Conservation (phyloP, 2,329 filamentous ascomycete species). For the Pseudocercospora pini-densiflorae region DNA sequence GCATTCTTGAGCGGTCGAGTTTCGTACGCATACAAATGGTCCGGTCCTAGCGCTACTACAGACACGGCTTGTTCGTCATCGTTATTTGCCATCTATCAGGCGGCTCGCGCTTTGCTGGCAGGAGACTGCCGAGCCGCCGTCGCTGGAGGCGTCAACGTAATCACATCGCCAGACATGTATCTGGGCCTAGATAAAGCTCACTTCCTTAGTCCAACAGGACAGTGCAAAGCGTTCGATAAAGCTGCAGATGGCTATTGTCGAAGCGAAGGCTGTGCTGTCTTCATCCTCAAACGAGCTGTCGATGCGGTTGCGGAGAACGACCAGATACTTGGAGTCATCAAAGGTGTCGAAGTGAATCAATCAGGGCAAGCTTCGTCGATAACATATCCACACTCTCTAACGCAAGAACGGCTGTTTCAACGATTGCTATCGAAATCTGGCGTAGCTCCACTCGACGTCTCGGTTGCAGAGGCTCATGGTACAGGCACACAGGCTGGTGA, state of each 20-base stretch:
- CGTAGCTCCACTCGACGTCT: conserved; percentile 13
- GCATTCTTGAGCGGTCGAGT: conserved; percentile 18
- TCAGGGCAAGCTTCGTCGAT: conserved; percentile 14
- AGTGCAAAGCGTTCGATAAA: conserved; percentile 40
- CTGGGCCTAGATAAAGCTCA: conserved; percentile 25
- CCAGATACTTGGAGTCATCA: conserved; percentile 38
- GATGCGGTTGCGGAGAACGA: conserved; percentile 45
- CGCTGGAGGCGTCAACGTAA: conserved; percentile 23
- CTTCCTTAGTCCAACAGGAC: conserved; percentile 27
- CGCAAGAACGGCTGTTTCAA: conserved; percentile 21
- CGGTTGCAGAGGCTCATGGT: conserved; percentile 19
- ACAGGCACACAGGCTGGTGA: conserved; percentile 32
- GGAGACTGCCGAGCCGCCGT: conserved; percentile 21
- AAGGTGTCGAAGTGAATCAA: conserved; percentile 45
- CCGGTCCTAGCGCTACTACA: conserved; percentile 16
- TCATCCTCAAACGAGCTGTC: conserved; percentile 41
- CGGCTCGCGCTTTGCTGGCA: conserved; percentile 7
- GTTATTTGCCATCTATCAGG: conserved; percentile 17
- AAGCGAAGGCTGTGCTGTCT: conserved; percentile 36
- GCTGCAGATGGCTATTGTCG: conserved; percentile 44
- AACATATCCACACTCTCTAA: conserved; percentile 21
- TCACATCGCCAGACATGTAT: conserved; percentile 23
- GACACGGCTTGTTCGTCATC: conserved; percentile 24
- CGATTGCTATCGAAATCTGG: conserved; percentile 3
- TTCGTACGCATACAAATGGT: conserved; percentile 22